Conservation (phyloP, 192 early-diverging fungal genomes). For the Coemansia sp. region DNA sequence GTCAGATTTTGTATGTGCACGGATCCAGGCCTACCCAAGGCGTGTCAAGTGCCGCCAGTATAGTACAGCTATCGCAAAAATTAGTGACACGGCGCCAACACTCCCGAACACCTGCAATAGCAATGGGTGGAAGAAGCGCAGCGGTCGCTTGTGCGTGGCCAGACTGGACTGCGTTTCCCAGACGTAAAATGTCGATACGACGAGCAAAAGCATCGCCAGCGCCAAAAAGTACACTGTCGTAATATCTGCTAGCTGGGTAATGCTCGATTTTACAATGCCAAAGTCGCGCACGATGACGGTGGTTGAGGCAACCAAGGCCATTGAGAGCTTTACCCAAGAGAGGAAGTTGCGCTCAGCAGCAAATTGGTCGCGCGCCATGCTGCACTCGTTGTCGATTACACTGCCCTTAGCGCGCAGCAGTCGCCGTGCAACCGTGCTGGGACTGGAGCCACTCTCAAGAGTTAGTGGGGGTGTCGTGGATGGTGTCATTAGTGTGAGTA, state of each 20-base stretch:
- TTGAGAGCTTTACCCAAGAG: slow-evolving; percentile 43
- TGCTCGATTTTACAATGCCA: background rate
- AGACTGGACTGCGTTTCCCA: slow-evolving; percentile 15
- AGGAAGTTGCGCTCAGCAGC: slow-evolving; percentile 49
- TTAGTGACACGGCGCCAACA: slow-evolving; percentile 26
- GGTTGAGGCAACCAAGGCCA: slow-evolving; percentile 25
- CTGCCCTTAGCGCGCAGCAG: slow-evolving; percentile 6
- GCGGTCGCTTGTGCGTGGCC: slow-evolving; percentile 17
- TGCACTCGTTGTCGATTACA: slow-evolving; percentile 40
- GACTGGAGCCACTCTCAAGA: background rate
- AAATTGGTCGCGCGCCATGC: slow-evolving; percentile 53
- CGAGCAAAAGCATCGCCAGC: slow-evolving; percentile 19
- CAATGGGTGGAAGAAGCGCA: slow-evolving; percentile 20
- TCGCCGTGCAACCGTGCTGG: background rate
- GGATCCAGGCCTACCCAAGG: background rate
- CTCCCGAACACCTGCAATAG: slow-evolving; percentile 27
- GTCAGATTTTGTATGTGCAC: background rate
- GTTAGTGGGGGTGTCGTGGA: background rate
- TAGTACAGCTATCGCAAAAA: slow-evolving; percentile 31
- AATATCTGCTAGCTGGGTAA: slow-evolving; percentile 8
- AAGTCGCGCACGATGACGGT: slow-evolving; percentile 21
- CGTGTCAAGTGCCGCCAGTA: background rate
- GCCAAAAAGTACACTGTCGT: slow-evolving; percentile 25
- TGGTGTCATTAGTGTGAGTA: background rate
- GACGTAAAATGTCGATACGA: slow-evolving; percentile 24